These are phyloP conservation scores for Mortierella hygrophila DNA, from an alignment of 192 early-diverging fungal genomes.

Conservation along the genomic window DNA sequence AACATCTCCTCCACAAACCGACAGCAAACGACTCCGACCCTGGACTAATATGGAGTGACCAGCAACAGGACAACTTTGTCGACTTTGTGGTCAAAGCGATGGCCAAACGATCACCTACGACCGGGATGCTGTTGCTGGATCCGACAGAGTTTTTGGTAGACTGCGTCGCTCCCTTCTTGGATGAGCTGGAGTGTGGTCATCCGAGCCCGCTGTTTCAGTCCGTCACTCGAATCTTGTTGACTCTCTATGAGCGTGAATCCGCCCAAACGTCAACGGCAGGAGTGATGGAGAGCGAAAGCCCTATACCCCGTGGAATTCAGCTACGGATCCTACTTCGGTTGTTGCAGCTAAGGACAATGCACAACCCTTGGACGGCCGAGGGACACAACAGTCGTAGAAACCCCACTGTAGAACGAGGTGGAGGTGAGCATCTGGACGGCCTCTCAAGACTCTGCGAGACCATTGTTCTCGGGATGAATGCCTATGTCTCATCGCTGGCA, in stretches of 20 bases:
- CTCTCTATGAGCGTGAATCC: conserved; percentile 1
- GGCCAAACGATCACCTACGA: neutral
- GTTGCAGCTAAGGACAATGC: conserved; percentile 9
- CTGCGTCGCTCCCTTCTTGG: conserved; percentile 25
- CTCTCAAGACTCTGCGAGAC: conserved; percentile 22
- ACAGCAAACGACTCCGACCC: neutral
- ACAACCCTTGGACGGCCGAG: conserved; percentile 9
- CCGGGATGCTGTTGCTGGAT: conserved; percentile 7
- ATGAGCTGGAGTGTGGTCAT: neutral
- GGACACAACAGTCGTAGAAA: neutral
- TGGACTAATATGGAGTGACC: neutral
- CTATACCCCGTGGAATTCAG: conserved; percentile 13
- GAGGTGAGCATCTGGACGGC: conserved; percentile 13
- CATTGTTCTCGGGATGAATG: conserved; percentile 1
- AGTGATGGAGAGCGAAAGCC: neutral
- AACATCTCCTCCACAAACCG: conserved; percentile 3
- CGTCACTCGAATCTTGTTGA: conserved; percentile 9
- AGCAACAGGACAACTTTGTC: conserved; percentile 29
- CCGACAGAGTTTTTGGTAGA: conserved; percentile 20
- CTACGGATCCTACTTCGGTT: conserved; percentile 6
- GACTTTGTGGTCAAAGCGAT: conserved; percentile 12
- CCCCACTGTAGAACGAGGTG: neutral
- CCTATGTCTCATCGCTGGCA: neutral
- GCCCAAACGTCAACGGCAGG: neutral
- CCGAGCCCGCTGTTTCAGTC: conserved; percentile 4